Evolutionary conservation across 768 basidiomycete species (phyloP).

Genomic region (Tulasnella sp.): DNA sequence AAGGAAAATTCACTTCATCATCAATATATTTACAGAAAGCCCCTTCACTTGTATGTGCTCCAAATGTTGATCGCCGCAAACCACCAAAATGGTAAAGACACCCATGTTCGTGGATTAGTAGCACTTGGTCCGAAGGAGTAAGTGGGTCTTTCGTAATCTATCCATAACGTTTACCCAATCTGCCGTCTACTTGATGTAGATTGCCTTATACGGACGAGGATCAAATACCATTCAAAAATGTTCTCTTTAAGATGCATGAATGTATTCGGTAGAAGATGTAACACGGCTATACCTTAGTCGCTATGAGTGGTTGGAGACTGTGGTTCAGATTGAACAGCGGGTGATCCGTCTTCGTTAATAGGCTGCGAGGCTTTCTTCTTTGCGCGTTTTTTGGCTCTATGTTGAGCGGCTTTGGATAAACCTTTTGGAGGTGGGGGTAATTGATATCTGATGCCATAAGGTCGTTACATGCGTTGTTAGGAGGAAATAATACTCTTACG

Average conservation of each 20-base stretch:
- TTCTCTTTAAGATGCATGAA: conserved; percentile 64
- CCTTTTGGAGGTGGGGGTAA: background rate
- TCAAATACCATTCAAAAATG: conserved; percentile 53
- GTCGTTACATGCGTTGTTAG: background rate
- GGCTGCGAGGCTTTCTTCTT: background rate
- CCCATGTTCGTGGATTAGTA: conserved; percentile 83
- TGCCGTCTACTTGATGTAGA: conserved; percentile 22
- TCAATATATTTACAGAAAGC: conserved; percentile 40
- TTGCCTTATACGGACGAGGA: conserved; percentile 45
- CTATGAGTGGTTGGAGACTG: background rate
- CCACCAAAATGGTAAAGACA: conserved; percentile 98
- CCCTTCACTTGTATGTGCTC: conserved; percentile 77
- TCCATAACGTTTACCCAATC: background rate
- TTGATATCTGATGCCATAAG: conserved; percentile 1
- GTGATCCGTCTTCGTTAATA: background rate
- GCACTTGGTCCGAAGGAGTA: conserved; percentile 81
- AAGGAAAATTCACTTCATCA: background rate
- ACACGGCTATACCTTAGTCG: background rate
- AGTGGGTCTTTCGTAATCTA: conserved; percentile 20
- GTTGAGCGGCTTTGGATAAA: conserved; percentile 1
- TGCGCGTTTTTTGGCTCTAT: conserved; percentile 8
- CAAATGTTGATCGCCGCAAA: conserved; percentile 86
- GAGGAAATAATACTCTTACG: background rate
- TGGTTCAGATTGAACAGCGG: background rate
- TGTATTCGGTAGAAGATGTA: conserved; percentile 46